Base-by-base conservation (phyloP, 1,284 basidiomycete genomes). In the Trichosporon coremiiforme region DNA sequence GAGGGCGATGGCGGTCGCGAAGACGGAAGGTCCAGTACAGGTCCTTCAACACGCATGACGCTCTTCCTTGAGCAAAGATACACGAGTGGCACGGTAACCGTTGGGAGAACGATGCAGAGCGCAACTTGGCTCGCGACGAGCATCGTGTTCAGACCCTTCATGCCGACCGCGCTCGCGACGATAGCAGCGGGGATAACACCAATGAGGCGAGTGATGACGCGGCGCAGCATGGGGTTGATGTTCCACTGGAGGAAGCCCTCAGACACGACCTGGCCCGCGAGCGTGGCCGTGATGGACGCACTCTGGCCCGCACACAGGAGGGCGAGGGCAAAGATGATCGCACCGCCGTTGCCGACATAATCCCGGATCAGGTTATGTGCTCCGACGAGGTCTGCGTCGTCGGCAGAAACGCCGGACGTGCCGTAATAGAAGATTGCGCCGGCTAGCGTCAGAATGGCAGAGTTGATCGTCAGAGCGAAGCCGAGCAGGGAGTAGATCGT, bases 171-270 rank as follows among this genome's bases (percentile, higher is more conserved):
- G 12, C 90, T 84, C 0, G 94, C 93, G 47, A 98, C 91, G 2
- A 88, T 85, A 78, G 94, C 87, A 12, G 93, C 90, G 1, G 96
- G 96, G n/a, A 97, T 85, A 41, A 98, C 88, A 4, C 92, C 90
- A 25, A 98, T 86, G 7, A 90, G 83, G 5, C 96, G 90, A 0
- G 96, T 99, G 66, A 94, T 76, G 4, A 96, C 82, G 8, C 95
- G 89, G 9, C 95, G 89, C 55, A 92, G 78, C 62, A 93, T 86
- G 12, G 94, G 92, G 68, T 92, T 91, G 64, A 94, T 87, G 66
- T 88, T 88, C 95, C 95, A 98, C 69, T 89, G 88, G 71, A 99
- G 87, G 83, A 98, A 97, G 0, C 96, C 96, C 83, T 98, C 96
- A 0, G 90, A 91, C 38, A 98, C 91, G 60, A 95, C 90, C 83